Evolutionary conservation across 202 grass and related monocot genomes (phyloP).

Genomic region (Panicum virgatum): DNA sequence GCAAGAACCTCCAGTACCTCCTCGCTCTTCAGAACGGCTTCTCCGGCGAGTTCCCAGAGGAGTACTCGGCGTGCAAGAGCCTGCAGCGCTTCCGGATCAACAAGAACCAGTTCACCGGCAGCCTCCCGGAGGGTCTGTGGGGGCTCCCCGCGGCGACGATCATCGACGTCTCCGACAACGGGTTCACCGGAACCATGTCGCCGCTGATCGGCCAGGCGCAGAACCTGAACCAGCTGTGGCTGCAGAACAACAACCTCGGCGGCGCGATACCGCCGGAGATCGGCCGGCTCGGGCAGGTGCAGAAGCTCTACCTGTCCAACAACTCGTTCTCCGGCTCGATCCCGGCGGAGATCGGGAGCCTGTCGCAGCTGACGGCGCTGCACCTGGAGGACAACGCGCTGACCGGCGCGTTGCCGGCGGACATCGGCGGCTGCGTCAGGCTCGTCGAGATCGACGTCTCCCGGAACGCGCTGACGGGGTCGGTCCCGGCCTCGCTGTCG

Average conservation of each 20-base stretch:
- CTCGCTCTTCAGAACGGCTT: conserved; percentile 84
- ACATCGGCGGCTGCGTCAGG: conserved; percentile 50
- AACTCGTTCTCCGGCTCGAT: conserved; percentile 67
- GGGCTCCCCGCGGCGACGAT: conserved; percentile 57
- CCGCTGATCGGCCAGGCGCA: conserved; percentile 48
- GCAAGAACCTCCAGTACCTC: conserved; percentile 56
- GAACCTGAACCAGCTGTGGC: conserved; percentile 73
- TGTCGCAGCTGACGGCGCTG: conserved; percentile 67
- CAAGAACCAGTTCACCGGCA: conserved; percentile 63
- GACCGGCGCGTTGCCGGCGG: conserved; percentile 47
- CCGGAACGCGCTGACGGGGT: conserved; percentile 57
- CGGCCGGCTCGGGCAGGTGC: conserved; percentile 58
- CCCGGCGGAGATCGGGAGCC: conserved; percentile 54
- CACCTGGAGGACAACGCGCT: conserved; percentile 71
- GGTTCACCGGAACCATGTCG: conserved; percentile 63
- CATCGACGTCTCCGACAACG: conserved; percentile 82
- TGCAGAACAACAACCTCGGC: conserved; percentile 65
- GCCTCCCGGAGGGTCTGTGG: conserved; percentile 52
- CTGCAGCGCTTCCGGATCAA: conserved; percentile 73
- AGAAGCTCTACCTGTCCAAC: conserved; percentile 75
- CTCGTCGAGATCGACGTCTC: conserved; percentile 83
- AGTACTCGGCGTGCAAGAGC: conserved; percentile 57
- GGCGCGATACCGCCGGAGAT: conserved; percentile 59
- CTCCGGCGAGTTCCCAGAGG: conserved; percentile 60
- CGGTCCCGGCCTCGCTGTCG: conserved; percentile 52